Evolutionary conservation across 208 protist species (phyloP).

Genomic region (Angomonas deanei): DNA sequence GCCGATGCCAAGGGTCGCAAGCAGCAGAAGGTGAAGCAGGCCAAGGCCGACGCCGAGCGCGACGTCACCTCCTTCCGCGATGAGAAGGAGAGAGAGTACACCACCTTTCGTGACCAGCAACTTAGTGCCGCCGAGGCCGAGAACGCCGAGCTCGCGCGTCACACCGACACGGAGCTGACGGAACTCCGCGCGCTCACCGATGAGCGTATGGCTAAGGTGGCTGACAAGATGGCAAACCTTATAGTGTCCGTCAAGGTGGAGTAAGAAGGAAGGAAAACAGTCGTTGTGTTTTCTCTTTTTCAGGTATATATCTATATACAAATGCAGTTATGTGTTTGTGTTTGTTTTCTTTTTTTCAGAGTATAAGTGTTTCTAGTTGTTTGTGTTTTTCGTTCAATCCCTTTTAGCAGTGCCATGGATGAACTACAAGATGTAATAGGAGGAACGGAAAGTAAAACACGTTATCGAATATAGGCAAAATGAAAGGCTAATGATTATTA

Average conservation of each 20-base stretch:
- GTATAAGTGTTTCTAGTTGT: not conserved
- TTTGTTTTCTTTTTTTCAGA: not conserved
- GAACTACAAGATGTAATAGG: too few species aligned
- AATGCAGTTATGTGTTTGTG: not conserved
- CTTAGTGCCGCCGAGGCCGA: slow-evolving; percentile 41
- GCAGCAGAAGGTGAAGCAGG: slow-evolving; percentile 81
- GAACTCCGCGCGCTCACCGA: slow-evolving; percentile 49
- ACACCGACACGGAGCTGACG: slow-evolving; percentile 60
- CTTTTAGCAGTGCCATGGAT: too few species aligned
- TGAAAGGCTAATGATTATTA: too few species aligned
- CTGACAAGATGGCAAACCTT: slow-evolving; percentile 47
- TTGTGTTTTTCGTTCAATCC: too few species aligned
- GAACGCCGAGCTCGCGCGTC: slow-evolving; percentile 46
- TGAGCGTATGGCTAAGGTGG: slow-evolving; percentile 61
- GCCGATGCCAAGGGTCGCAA: slow-evolving; percentile 72
- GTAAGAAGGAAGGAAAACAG: not conserved
- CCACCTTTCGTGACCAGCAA: slow-evolving; percentile 56
- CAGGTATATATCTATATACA: not conserved
- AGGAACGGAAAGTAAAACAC: too few species aligned
- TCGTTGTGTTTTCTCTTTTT: not conserved
- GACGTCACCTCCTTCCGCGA: slow-evolving; percentile 68
- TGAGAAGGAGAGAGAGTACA: slow-evolving; percentile 71
- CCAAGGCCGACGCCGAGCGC: slow-evolving; percentile 76
- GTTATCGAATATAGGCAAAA: not conserved
- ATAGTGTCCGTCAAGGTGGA: slow-evolving; percentile 50